Conservation (phyloP, 116 monocot genomes). For the Dioscorea cayenensis region DNA sequence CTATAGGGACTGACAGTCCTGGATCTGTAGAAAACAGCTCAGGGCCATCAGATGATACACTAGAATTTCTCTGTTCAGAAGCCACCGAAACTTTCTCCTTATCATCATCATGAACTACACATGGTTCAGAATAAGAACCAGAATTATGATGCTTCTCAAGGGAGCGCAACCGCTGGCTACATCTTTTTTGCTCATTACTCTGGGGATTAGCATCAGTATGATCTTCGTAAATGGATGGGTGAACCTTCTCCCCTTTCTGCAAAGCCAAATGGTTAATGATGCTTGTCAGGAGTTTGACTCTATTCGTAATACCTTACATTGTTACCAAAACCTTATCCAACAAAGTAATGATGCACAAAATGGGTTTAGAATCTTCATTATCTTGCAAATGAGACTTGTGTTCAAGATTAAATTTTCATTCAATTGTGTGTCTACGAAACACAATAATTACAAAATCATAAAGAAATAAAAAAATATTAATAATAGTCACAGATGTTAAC, state of each 20-base stretch:
- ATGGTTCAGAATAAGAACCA: conserved; percentile 10
- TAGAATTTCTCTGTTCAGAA: conserved; percentile 4
- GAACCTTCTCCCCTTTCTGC: conserved; percentile 32
- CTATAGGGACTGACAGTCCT: conserved; percentile 15
- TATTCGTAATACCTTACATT: background rate
- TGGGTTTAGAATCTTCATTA: background rate
- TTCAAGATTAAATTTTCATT: no score
- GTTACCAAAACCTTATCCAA: background rate
- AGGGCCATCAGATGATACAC: background rate
- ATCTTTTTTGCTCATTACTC: conserved; percentile 12
- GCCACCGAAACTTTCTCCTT: background rate
- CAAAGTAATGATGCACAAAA: background rate
- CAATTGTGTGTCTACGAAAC: no score
- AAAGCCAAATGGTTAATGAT: conserved; percentile 7
- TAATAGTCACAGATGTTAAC: no score
- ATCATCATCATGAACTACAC: conserved; percentile 3
- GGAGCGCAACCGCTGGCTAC: conserved; percentile 27
- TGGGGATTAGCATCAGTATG: background rate
- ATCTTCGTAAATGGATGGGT: conserved; percentile 31
- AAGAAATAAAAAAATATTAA: no score
- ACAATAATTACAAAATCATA: no score
- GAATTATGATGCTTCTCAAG: conserved; percentile 13
- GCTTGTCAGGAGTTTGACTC: background rate
- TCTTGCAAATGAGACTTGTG: no score
- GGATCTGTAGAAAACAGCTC: conserved; percentile 3